These are phyloP conservation scores for Solanum hybrid DNA, from an alignment of 305 asterid genomes.

Conservation along the genomic window DNA sequence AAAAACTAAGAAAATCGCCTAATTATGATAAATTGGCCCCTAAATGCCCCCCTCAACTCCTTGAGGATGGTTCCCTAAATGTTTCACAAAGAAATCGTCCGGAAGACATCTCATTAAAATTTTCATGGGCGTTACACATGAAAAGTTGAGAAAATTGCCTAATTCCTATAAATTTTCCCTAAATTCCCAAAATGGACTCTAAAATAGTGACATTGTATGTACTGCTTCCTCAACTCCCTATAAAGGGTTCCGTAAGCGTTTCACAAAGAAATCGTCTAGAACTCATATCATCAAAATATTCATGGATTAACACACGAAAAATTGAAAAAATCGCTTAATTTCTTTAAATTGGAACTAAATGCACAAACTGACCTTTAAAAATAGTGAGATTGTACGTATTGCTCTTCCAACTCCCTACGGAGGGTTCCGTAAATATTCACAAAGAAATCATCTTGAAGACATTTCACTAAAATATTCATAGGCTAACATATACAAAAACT, in stretches of 20 bases:
- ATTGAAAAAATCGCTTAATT: too few species aligned
- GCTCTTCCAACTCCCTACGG: neutral
- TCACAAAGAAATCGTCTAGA: too few species aligned
- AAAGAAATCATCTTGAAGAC: neutral
- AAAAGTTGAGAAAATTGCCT: too few species aligned
- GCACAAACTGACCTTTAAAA: neutral
- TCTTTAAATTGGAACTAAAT: neutral
- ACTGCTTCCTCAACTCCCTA: neutral
- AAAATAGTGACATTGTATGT: too few species aligned
- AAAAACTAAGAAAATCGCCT: neutral
- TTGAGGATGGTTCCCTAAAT: too few species aligned
- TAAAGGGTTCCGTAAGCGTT: neutral
- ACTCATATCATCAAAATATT: too few species aligned
- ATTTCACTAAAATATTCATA: neutral
- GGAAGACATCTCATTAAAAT: too few species aligned
- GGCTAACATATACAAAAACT: neutral
- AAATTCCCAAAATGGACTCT: too few species aligned
- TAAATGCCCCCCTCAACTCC: neutral
- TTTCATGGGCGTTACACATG: too few species aligned
- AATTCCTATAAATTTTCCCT: too few species aligned
- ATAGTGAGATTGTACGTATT: neutral
- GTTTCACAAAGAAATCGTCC: too few species aligned
- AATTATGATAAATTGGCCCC: neutral
- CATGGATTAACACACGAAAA: too few species aligned
- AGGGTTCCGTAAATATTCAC: neutral